phyloP scores from a whole-genome alignment of 768 basidiomycete species.

The Naganishia vishniacii region DNA sequence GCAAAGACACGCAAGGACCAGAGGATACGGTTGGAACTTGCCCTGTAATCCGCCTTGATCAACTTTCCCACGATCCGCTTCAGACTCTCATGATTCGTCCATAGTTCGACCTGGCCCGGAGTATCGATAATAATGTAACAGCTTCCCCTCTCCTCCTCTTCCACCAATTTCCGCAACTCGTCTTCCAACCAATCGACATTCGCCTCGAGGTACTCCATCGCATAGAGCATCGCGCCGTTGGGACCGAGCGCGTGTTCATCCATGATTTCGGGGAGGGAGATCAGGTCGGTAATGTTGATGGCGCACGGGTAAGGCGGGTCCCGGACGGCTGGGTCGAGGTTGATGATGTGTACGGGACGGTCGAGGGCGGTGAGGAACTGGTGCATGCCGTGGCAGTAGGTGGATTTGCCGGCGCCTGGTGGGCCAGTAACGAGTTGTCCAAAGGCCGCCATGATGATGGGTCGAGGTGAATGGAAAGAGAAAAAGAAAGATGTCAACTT shows the following conservation, averaged over 20 bases:
- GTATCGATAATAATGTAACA: constrained; percentile 90
- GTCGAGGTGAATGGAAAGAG: background rate
- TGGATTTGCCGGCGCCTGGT: constrained; percentile 51
- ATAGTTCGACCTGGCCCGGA: constrained; percentile 94
- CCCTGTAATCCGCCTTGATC: constrained; percentile 72
- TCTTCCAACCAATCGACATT: constrained; percentile 68
- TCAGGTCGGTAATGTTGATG: constrained; percentile 73
- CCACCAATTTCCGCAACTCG: constrained; percentile 42
- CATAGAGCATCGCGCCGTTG: constrained; percentile 92
- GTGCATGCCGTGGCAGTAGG: constrained; percentile 52
- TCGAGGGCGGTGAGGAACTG: constrained; percentile 75
- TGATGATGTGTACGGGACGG: constrained; percentile 82
- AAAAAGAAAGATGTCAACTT: background rate
- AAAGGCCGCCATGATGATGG: constrained; percentile 32
- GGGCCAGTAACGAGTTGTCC: constrained; percentile 51
- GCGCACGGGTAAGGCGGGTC: constrained; percentile 85
- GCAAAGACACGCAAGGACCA: background rate
- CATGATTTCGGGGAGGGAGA: constrained; percentile 85
- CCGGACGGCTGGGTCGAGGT: constrained; percentile 92
- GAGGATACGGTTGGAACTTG: constrained; percentile 53
- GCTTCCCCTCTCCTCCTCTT: constrained; percentile 58
- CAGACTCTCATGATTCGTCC: constrained; percentile 88
- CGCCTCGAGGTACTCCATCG: constrained; percentile 92
- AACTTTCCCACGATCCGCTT: constrained; percentile 70
- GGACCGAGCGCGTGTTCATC: constrained; percentile 76